Evolutionary conservation across 345 rosid species (phyloP).

Genomic region (Anacardium occidentale): DNA sequence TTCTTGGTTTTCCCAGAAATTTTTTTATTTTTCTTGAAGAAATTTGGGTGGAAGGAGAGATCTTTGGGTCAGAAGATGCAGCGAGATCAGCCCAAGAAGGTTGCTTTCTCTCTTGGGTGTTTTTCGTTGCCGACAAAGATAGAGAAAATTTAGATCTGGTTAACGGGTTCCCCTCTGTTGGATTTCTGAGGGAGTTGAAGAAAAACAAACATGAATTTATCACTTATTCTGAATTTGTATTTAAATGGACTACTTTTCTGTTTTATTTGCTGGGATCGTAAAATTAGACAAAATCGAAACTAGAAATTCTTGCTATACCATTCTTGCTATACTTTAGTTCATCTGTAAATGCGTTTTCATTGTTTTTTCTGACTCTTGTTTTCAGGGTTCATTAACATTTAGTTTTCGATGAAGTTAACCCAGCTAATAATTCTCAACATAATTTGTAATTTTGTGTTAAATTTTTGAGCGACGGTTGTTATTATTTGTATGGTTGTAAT

Average conservation of each 20-base stretch:
- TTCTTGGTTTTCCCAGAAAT: not conserved
- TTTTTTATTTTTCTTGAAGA: constrained; percentile 10
- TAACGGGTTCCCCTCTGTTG: not conserved
- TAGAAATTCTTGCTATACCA: not conserved
- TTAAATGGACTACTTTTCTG: not conserved
- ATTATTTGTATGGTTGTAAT: not conserved
- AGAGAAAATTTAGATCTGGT: constrained; percentile 10
- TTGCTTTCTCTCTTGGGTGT: constrained; percentile 4
- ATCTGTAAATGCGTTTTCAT: no score
- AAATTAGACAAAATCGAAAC: not conserved
- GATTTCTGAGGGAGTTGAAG: not conserved
- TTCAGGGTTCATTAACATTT: not conserved
- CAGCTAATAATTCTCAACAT: not conserved
- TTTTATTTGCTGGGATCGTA: not conserved
- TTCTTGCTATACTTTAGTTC: not conserved
- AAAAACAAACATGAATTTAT: not conserved
- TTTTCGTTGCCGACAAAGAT: constrained; percentile 16
- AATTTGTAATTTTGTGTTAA: not conserved
- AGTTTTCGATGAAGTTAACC: not conserved
- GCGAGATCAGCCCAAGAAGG: constrained; percentile 27
- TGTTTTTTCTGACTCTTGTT: not conserved
- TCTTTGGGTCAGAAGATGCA: constrained; percentile 23
- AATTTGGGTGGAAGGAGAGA: not conserved
- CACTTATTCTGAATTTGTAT: not conserved
- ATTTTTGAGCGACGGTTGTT: not conserved